Evolutionary conservation across 2,329 filamentous ascomycete species (phyloP).

Genomic region (Exserohilum turcica): DNA sequence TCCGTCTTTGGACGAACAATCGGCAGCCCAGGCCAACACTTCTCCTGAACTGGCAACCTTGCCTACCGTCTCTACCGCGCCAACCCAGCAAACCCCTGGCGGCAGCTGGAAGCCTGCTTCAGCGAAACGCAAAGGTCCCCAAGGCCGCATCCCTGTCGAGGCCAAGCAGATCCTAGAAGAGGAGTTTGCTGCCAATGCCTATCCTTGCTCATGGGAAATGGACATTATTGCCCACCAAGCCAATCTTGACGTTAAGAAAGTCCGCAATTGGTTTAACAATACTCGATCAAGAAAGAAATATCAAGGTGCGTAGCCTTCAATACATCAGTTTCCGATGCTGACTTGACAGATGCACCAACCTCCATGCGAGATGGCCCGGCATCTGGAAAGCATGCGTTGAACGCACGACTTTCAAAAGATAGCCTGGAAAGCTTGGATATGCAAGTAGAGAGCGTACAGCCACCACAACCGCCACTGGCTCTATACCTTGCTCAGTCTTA

Average conservation of each 20-base stretch:
- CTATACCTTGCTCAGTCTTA: conserved; percentile 45
- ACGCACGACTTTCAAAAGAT: conserved; percentile 35
- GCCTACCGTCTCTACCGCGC: conserved; percentile 1
- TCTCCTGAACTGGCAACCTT: neutral
- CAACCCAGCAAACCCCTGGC: conserved; percentile 19
- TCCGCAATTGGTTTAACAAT: conserved; percentile 47
- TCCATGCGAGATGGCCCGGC: conserved; percentile 4
- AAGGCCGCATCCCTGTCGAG: conserved; percentile 39
- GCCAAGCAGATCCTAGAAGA: conserved; percentile 43
- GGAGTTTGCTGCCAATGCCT: conserved; percentile 43
- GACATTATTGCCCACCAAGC: conserved; percentile 46
- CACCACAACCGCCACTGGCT: conserved; percentile 41
- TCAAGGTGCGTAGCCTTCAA: conserved; percentile 22
- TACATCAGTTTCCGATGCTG: neutral
- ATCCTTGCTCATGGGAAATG: conserved; percentile 44
- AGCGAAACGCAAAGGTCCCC: conserved; percentile 41
- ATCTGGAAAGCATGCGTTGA: conserved; percentile 16
- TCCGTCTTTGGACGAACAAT: neutral
- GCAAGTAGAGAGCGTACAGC: conserved; percentile 22
- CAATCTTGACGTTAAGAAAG: conserved; percentile 44
- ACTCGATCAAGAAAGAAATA: conserved; percentile 40
- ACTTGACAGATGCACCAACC: conserved; percentile 15
- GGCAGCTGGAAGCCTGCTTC: conserved; percentile 39
- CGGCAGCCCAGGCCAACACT: neutral
- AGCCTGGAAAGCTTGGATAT: conserved; percentile 39